Evolutionary conservation across 2,329 filamentous ascomycete genomes (phyloP), one percentile per base, ranked within the genome.

Genomic region (Fusarium sp.): DNA sequence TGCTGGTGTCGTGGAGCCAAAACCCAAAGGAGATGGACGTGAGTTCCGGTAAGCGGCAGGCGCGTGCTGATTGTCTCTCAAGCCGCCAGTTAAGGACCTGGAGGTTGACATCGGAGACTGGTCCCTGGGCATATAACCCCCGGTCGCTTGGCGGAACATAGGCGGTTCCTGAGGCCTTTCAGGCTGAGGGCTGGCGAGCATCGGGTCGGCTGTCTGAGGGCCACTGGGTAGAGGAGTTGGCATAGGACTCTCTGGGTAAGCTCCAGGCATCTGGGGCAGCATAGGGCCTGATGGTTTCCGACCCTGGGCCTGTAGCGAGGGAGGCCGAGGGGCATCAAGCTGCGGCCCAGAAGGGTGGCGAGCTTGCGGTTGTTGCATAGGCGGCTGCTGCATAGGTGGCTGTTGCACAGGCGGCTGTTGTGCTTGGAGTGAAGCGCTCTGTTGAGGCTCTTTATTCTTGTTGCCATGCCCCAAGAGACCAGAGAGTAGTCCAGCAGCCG

Each of bases 401-500:
- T 24, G 24, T 7, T 24, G 24, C 24, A 24, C 32, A 8, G 45
- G 33, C 45, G 58, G 53, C 39, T 65, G 70, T 32, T 72, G 70
- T 19, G 39, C 57, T 14, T 69, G 56, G 20, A 60, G 33, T 6
- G 50, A 17, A 11, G 39, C 48, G 17, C 22, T 47, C 19, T 66
- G 64, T 17, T 59, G 60, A 5, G 56, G 24, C 20, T 70, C 70
- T 26, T 69, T 63, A 41, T 63, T 60, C 39, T 65, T 75, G 9
- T 69, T 65, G 13, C 62, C 65, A 30, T 71, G 74, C 4, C 76
- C 75, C 19, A 78, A 40, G 11, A 78, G 60, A 4, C 73, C 73
- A 5, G 75, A 75, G 19, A 79, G 64, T 24, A 79, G 60, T 14
- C 69, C 74, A 13, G 75, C 70, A 6, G 75, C 68, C 9, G 78